phyloP scores from a whole-genome alignment of 1,284 basidiomycete genomes.

The Heterobasidion annosum region DNA sequence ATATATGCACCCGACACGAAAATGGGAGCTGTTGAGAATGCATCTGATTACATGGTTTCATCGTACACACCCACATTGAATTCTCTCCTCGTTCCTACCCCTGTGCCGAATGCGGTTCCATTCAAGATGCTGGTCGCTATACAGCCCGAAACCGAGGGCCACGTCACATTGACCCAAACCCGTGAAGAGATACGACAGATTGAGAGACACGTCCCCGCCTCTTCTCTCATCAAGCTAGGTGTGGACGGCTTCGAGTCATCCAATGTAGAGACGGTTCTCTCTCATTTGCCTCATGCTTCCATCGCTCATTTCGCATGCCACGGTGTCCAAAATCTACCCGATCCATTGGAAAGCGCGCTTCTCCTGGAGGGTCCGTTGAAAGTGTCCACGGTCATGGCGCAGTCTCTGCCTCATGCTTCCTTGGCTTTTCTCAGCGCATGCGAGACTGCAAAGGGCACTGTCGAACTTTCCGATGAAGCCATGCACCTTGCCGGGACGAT shows the following conservation, averaged over 20 bases:
- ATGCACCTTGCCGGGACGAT: not conserved
- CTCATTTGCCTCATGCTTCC: not conserved
- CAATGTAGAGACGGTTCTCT: not conserved
- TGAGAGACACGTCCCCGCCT: not conserved
- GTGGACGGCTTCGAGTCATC: not conserved
- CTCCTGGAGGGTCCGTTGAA: not conserved
- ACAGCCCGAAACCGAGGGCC: not conserved
- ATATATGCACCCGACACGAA: constrained; percentile 1
- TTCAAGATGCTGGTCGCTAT: not conserved
- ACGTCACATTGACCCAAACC: not conserved
- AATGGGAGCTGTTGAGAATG: not conserved
- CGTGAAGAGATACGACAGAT: not conserved
- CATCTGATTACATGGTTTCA: constrained; percentile 14
- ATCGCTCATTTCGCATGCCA: constrained; percentile 5
- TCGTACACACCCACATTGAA: constrained; percentile 14
- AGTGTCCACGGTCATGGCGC: not conserved
- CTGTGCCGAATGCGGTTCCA: not conserved
- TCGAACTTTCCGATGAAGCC: not conserved
- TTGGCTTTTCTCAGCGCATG: not conserved
- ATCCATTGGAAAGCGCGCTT: constrained; percentile 2
- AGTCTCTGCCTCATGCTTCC: not conserved
- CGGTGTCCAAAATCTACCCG: not conserved
- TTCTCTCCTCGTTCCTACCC: not conserved
- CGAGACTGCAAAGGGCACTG: not conserved
- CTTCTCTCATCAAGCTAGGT: not conserved